Evolutionary conservation across 2,329 filamentous ascomycete genomes (phyloP).

Genomic region (Fusarium hostae): DNA sequence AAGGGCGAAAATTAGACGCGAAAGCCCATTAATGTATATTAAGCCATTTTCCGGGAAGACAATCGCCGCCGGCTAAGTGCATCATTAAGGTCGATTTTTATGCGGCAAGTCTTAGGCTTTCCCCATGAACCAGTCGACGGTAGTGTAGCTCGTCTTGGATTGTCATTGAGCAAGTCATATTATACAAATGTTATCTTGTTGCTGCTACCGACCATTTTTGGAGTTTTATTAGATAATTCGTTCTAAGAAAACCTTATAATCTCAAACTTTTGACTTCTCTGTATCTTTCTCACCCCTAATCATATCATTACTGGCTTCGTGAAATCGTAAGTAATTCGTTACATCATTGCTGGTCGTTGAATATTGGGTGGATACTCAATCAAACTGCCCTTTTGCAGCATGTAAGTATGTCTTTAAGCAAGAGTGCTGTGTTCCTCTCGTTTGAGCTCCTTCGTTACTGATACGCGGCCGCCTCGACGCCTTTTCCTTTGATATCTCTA

Average conservation of each 20-base stretch:
- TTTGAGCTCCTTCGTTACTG: conserved; percentile 3
- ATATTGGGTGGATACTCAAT: conserved; percentile 10
- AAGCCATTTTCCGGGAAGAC: not conserved
- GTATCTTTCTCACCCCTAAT: conserved; percentile 7
- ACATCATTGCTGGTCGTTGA: conserved; percentile 34
- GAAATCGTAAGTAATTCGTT: conserved; percentile 38
- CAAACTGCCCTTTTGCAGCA: not conserved
- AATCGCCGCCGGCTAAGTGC: not conserved
- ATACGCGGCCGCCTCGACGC: conserved; percentile 37
- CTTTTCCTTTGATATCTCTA: conserved; percentile 51
- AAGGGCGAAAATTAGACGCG: not conserved
- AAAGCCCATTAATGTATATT: not conserved
- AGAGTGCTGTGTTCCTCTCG: conserved; percentile 46
- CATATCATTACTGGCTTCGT: conserved; percentile 30
- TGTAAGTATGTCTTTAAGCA: conserved; percentile 3
- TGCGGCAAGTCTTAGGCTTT: not conserved
- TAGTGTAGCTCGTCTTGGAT: not conserved
- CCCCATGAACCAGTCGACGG: not conserved
- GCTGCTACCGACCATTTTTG: not conserved
- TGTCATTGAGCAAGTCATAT: not conserved
- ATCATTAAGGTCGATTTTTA: not conserved
- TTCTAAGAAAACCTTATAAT: conserved; percentile 10
- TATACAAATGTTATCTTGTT: not conserved
- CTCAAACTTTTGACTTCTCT: conserved; percentile 26
- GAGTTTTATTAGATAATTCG: conserved; percentile 4